Evolutionary conservation across 225 moss, liverwort and hornwort species (phyloP), one percentile per base, ranked within the genome.

Genomic region (Ulota crispa): DNA sequence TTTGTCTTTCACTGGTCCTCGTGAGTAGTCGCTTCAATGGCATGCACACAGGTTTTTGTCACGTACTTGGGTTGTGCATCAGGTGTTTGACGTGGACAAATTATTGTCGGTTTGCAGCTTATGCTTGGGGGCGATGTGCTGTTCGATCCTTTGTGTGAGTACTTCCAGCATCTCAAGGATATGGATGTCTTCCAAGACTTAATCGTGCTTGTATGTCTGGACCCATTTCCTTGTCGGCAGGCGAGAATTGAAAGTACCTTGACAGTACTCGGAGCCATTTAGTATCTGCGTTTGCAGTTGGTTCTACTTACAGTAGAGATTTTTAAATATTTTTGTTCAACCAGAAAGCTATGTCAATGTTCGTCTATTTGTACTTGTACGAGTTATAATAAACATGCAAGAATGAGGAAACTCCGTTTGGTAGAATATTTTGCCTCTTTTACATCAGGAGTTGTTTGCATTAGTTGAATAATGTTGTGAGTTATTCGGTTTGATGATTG

Each of bases 101-200:
- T 83, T 81, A 87, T 83, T 89, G 91, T 91, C 85, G 87, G 83
- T 89, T 91, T 91, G 91, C 89, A 91, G 91, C 89, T 89, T 70
- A 62, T 81, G 70, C 82, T 82, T 83, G 64, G 79, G 83, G 83
- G 80, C 85, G 85, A 89, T 85, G 47, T 87, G 83, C 87, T 87
- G 85, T 87, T 59, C 85, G 82, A 84, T 79, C 72, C 20, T 68
- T 87, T 83, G 56, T 87, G 45, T 85, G 87, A 87, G 78, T 68
- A 66, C 85, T 87, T 78, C 67, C 85, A 83, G 70, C 85, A 81
- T 81, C 89, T 75, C 80, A 86, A 84, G 79, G 71, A 84, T 82
- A 52, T 84, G 84, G 78, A 54, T 81, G 36, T 78, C 87, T 77
- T 73, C 52, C 81, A 47, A 84, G 83, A 73, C 56, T 74, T 81